Percentiles rank a stretch among this genome's conserved stretches.
Conservation (phyloP, 768 basidiomycete genomes). For the Pleurotus sapidus region DNA sequence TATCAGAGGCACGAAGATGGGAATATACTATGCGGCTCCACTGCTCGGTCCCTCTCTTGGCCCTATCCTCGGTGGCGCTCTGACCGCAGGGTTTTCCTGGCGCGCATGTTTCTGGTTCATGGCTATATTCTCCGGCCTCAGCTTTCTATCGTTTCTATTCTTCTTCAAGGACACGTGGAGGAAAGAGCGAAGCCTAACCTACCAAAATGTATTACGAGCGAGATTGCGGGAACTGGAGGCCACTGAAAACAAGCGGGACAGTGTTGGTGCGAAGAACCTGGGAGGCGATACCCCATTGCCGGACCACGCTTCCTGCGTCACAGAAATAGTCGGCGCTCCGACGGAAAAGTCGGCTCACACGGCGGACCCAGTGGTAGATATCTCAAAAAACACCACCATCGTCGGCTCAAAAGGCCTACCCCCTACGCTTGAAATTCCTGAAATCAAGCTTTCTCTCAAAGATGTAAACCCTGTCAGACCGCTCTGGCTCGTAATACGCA, state of each 20-base stretch:
- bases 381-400: neutral
- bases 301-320: slow-evolving; percentile 7
- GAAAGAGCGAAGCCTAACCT: slow-evolving; percentile 75
- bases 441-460: slow-evolving; percentile 51
- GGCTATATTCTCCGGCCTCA: slow-evolving; percentile 53
- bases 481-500: slow-evolving; percentile 51
- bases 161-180: slow-evolving; percentile 85
- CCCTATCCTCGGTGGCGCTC: slow-evolving; percentile 66
- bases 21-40: slow-evolving; percentile 77
- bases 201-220: slow-evolving; percentile 57
- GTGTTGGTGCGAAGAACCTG: slow-evolving; percentile 66
- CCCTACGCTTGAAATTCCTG: slow-evolving; percentile 11
- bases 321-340: neutral
- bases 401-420: too few relatives aligned
- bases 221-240: slow-evolving; percentile 15
- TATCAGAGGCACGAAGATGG: slow-evolving; percentile 78
- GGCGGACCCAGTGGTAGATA: neutral
- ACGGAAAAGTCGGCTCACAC: neutral
- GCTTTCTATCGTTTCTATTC: slow-evolving; percentile 54
- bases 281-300: slow-evolving; percentile 2
- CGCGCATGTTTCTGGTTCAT: slow-evolving; percentile 84
- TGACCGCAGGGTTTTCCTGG: slow-evolving; percentile 73
- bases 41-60: slow-evolving; percentile 74
- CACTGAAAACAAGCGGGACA: slow-evolving; percentile 58
- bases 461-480: slow-evolving; percentile 79